Evolutionary conservation across 306 rosid species (phyloP).

Genomic region (Hylodesmum podocarpum): DNA sequence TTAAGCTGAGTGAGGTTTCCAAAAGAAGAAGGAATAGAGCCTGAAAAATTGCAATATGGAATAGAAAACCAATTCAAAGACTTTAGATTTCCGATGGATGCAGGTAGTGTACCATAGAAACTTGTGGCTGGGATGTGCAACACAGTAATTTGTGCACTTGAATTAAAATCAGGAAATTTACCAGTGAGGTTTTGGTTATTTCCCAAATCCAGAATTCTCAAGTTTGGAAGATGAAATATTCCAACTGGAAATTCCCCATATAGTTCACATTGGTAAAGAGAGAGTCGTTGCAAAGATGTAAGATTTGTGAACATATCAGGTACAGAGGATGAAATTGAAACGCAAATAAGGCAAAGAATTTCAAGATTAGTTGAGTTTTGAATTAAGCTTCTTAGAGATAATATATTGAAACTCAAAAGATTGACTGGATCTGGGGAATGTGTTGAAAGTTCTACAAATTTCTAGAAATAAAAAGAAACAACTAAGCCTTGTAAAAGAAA

Average conservation of each 20-base stretch:
- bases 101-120: slow-evolving; percentile 34
- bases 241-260: slow-evolving; percentile 25
- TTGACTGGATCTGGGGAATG: neutral
- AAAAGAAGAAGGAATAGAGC: slow-evolving; percentile 35
- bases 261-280: neutral
- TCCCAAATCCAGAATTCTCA: neutral
- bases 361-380: slow-evolving; percentile 6
- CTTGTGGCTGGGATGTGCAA: neutral
- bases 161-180: slow-evolving; percentile 33
- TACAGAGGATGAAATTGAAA: neutral
- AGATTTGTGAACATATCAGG: slow-evolving; percentile 33
- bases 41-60: neutral
- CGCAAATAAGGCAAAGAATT: neutral
- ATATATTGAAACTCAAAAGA: neutral
- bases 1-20: neutral
- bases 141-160: neutral
- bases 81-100: slow-evolving; percentile 20
- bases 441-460: no score
- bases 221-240: slow-evolving; percentile 34
- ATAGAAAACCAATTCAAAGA: neutral
- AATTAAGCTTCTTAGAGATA: neutral
- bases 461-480: no score
- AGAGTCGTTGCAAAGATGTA: neutral
- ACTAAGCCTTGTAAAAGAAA: no score
- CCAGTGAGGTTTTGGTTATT: neutral